Conservation (phyloP, 75 land plant species). For the Chamaecyparis obtusa region DNA sequence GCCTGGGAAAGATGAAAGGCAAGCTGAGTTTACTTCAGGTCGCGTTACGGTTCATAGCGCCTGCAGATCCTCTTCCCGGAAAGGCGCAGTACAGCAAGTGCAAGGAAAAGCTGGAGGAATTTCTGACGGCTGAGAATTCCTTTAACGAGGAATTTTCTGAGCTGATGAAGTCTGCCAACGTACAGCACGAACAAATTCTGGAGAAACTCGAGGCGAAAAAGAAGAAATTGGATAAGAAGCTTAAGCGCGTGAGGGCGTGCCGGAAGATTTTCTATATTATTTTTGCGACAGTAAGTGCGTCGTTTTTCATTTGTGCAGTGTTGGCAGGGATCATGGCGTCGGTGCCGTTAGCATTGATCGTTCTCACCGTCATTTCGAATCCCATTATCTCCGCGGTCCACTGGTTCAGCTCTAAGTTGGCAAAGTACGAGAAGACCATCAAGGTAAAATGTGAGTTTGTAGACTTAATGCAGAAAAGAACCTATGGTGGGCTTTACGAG, state of each 20-base stretch:
- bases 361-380: conserved; percentile 37
- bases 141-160: conserved; percentile 64
- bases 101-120: conserved; percentile 38
- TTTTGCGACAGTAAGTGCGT: conserved; percentile 57
- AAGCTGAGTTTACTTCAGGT: conserved; percentile 46
- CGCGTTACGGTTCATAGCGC: conserved; percentile 58
- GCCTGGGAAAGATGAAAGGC: conserved; percentile 51
- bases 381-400: conserved; percentile 68
- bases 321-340: conserved; percentile 67
- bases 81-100: conserved; percentile 22
- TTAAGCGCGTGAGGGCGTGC: conserved; percentile 54
- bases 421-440: conserved; percentile 51
- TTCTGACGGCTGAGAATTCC: conserved; percentile 52
- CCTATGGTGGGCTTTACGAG: conserved; percentile 63
- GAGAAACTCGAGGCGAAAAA: conserved; percentile 49
- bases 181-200: conserved; percentile 56
- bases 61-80: conserved; percentile 22
- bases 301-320: conserved; percentile 67
- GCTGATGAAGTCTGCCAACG: conserved; percentile 41
- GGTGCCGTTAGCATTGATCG: conserved; percentile 51
- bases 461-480: conserved; percentile 42
- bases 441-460: conserved; percentile 53
- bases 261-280: conserved; percentile 69
- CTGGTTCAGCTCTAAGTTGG: conserved; percentile 71
- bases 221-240: conserved; percentile 54